Percentiles rank a stretch among this genome's conserved stretches.
Conservation (phyloP, 2,329 filamentous ascomycete species). For the Sarocladium strictum region DNA sequence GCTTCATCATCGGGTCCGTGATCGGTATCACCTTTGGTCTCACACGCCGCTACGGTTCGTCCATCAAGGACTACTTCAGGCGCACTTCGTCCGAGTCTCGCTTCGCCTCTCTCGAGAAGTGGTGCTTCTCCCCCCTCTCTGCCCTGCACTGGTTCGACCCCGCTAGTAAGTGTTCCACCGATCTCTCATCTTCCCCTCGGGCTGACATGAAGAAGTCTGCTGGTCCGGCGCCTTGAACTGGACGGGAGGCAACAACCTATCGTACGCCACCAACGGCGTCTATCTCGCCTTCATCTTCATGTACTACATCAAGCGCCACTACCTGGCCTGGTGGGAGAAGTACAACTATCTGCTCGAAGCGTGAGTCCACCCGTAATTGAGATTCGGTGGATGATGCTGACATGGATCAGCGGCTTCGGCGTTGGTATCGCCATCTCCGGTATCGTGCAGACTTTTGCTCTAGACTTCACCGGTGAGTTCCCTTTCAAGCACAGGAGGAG, state of each 20-base stretch:
- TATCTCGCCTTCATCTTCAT: slow-evolving; percentile 33
- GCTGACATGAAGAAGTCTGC: neutral
- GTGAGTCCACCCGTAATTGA: neutral
- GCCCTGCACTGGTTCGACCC: slow-evolving; percentile 5
- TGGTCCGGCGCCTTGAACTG: slow-evolving; percentile 16
- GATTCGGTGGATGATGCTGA: neutral
- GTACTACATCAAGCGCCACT: slow-evolving; percentile 30
- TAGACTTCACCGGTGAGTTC: slow-evolving; percentile 16
- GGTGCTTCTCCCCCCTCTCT: slow-evolving; percentile 1
- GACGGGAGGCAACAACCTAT: slow-evolving; percentile 5
- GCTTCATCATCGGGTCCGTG: slow-evolving; percentile 29
- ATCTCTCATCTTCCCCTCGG: neutral
- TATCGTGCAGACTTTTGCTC: slow-evolving; percentile 42
- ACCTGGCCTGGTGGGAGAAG: slow-evolving; percentile 35
- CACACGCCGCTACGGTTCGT: slow-evolving; percentile 14
- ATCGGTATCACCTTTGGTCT: slow-evolving; percentile 21
- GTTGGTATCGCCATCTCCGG: slow-evolving; percentile 39
- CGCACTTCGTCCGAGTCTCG: neutral
- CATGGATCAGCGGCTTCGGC: slow-evolving; percentile 22
- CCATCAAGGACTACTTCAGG: neutral
- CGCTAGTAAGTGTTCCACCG: neutral
- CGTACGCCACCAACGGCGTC: slow-evolving; percentile 32
- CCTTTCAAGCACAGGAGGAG: slow-evolving; percentile 23
- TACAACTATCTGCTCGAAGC: slow-evolving; percentile 20
- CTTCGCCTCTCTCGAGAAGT: neutral